Percentiles rank a stretch among this genome's conserved stretches.
phyloP scores from a whole-genome alignment of 2,329 filamentous ascomycete genomes.

The Remersonia thermophila region DNA sequence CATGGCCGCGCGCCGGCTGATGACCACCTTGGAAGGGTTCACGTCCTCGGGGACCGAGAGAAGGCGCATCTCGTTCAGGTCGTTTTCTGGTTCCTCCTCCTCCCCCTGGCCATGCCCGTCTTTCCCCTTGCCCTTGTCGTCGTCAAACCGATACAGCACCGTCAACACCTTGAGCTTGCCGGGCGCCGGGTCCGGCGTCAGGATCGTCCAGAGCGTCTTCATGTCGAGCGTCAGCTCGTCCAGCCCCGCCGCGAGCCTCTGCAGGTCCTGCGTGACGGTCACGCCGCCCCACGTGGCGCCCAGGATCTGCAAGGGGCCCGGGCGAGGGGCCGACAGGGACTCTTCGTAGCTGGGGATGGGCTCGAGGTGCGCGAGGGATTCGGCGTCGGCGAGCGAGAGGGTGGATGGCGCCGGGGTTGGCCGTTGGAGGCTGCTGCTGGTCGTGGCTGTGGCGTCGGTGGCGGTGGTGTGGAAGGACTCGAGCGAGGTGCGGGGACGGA shows the following conservation, averaged over 20 bases:
- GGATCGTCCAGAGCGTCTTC: conserved; percentile 7
- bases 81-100: background rate
- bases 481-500: no score
- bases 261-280: conserved; percentile 11
- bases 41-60: conserved; percentile 15
- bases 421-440: background rate
- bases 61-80: conserved; percentile 9
- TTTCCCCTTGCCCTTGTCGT: background rate
- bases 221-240: conserved; percentile 12
- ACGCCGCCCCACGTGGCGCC: conserved; percentile 17
- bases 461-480: no score
- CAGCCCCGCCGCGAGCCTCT: conserved; percentile 7
- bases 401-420: background rate
- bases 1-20: conserved; percentile 7
- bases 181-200: conserved; percentile 14
- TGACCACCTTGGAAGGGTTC: conserved; percentile 4
- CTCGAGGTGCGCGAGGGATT: conserved; percentile 4
- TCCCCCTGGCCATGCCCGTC: no score
- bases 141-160: conserved; percentile 14
- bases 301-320: conserved; percentile 9
- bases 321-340: conserved; percentile 1
- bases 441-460: no score
- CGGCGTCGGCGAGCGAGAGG: no score
- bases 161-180: conserved; percentile 12
- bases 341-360: conserved; percentile 11